phyloP scores from a whole-genome alignment of 2,329 filamentous ascomycete species.

The Apiospora aurea region DNA sequence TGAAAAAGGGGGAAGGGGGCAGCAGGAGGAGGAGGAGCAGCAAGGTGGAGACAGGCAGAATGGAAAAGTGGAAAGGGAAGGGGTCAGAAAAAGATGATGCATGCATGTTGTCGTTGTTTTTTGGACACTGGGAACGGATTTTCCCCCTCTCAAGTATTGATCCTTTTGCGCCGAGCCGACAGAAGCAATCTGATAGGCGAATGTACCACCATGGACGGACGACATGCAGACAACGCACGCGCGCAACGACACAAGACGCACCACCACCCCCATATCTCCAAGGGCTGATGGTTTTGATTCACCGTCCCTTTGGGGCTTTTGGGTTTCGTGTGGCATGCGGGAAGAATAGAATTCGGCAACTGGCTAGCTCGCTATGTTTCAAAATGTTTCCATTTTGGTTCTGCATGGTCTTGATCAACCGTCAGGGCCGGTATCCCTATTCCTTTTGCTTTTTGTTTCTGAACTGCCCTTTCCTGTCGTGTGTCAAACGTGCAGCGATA shows the following conservation, averaged over 20 bases:
- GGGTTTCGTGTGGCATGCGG: slow-evolving; percentile 10
- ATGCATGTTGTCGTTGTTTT: background rate
- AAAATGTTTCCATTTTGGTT: slow-evolving; percentile 22
- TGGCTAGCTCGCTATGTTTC: slow-evolving; percentile 17
- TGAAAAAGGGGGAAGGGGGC: background rate
- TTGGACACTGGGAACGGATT: background rate
- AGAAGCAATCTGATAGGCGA: slow-evolving; percentile 18
- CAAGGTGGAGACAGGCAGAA: background rate
- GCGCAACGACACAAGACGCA: background rate
- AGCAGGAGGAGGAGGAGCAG: background rate
- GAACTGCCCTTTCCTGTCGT: background rate
- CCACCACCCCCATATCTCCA: background rate
- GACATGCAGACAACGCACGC: background rate
- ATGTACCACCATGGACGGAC: slow-evolving; percentile 1
- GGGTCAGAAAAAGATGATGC: background rate
- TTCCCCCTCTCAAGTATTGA: background rate
- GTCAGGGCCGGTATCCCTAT: background rate
- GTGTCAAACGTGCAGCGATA: slow-evolving; percentile 21
- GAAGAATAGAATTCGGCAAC: slow-evolving; percentile 16
- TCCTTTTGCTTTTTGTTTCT: background rate
- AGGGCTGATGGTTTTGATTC: slow-evolving; percentile 9
- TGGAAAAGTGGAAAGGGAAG: background rate
- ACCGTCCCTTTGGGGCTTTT: slow-evolving; percentile 3
- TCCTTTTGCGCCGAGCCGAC: slow-evolving; percentile 14
- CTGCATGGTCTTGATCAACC: background rate